Percentiles rank a stretch among this genome's conserved stretches.
Conservation (phyloP, 148 eudicot species). For the Spergularia marina region DNA sequence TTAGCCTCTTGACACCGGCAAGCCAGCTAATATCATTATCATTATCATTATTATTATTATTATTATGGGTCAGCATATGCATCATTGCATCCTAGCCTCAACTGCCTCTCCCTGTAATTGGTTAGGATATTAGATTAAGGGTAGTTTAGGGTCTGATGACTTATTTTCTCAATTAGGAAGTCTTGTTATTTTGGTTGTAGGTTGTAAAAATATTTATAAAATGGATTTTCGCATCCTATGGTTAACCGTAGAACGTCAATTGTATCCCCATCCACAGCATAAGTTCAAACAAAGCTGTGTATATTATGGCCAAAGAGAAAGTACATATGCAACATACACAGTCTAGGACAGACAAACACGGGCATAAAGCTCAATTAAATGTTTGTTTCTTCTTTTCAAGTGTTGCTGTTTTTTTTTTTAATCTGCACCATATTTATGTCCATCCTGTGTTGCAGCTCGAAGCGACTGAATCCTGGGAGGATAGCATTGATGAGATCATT, state of each 20-base stretch:
- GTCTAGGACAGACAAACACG: no score
- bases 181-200: not conserved
- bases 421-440: not conserved
- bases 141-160: not conserved
- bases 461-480: conserved; percentile 77
- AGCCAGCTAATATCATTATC: no score
- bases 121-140: not conserved
- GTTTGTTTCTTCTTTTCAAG: no score
- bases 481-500: conserved; percentile 66
- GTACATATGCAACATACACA: no score
- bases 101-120: not conserved
- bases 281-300: no score
- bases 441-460: conserved; percentile 48
- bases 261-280: no score
- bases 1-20: no score
- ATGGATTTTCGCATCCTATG: not conserved
- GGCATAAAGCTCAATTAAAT: no score
- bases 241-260: not conserved
- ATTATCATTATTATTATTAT: no score
- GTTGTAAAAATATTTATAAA: not conserved
- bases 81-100: not conserved
- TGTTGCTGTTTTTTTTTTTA: not conserved
- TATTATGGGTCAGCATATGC: no score
- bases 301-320: no score
- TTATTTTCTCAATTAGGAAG: not conserved